Conservation (phyloP, 2,329 filamentous ascomycete genomes). For the Hymenoscyphus albidus region DNA sequence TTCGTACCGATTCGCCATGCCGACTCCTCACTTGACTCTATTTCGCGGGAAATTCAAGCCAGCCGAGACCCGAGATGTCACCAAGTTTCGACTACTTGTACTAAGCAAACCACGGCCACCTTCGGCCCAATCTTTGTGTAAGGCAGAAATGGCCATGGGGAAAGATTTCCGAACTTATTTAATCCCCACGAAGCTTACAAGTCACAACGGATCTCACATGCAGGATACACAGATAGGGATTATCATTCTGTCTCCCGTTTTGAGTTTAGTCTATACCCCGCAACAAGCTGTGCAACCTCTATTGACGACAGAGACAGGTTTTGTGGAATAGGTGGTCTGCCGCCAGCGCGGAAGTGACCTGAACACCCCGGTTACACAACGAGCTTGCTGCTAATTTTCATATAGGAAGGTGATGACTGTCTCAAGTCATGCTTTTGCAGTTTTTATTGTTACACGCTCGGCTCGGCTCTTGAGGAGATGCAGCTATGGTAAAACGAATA, state of each 20-base stretch:
- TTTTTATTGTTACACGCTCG: neutral
- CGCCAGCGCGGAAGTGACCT: neutral
- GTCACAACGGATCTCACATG: neutral
- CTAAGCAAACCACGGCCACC: constrained; percentile 1
- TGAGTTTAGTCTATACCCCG: neutral
- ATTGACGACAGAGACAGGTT: neutral
- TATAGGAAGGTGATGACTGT: neutral
- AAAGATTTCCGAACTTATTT: neutral
- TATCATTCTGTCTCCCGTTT: neutral
- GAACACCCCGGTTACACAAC: neutral
- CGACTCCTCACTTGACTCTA: neutral
- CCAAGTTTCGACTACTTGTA: neutral
- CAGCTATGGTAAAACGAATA: neutral
- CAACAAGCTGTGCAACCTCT: neutral
- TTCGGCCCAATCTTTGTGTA: neutral
- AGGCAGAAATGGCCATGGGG: neutral
- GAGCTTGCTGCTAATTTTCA: neutral
- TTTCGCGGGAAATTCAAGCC: neutral
- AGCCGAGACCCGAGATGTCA: neutral
- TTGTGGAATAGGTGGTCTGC: neutral
- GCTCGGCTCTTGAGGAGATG: neutral
- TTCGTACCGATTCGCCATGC: neutral
- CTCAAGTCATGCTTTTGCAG: neutral
- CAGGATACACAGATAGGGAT: neutral
- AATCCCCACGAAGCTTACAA: neutral